A percentile compares a stretch with the other conserved stretches of the same genome.
phyloP scores from a whole-genome alignment of 2,329 filamentous ascomycete species.

The Fusarium incarnatum region DNA sequence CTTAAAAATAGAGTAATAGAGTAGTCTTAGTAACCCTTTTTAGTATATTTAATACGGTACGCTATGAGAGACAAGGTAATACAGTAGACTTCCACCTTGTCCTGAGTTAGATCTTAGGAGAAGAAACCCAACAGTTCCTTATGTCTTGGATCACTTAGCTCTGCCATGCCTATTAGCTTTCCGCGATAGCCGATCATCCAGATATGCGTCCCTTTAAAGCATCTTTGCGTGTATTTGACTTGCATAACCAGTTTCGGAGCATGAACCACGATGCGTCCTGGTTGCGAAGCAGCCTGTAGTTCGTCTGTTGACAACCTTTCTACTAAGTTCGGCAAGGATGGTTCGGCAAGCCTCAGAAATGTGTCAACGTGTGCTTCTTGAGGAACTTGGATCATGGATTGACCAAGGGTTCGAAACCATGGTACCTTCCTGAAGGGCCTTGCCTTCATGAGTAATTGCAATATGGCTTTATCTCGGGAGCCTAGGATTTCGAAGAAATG shows the following conservation, averaged over 20 bases:
- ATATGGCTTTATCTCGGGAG: background rate
- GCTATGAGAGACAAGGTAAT: background rate
- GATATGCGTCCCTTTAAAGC: background rate
- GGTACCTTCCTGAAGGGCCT: background rate
- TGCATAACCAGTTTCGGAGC: background rate
- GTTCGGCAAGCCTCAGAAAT: background rate
- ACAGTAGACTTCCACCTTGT: background rate
- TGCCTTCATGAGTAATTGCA: background rate
- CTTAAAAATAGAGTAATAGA: too few relatives aligned
- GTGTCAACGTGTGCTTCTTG: background rate
- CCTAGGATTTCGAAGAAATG: too few relatives aligned
- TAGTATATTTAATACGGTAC: accelerated
- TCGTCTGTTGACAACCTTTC: accelerated
- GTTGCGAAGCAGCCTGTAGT: background rate
- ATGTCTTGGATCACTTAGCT: background rate
- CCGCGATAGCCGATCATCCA: accelerated
- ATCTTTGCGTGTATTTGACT: accelerated
- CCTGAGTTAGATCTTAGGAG: background rate
- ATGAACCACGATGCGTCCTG: background rate
- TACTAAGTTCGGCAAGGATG: accelerated
- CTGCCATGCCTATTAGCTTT: accelerated
- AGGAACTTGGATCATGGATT: background rate
- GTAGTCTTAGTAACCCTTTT: background rate
- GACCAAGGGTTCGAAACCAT: background rate
- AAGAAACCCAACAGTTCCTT: background rate